These are phyloP conservation scores for Cordyceps javanica DNA, from an alignment of 2,329 filamentous ascomycete species.

Conservation along the genomic window DNA sequence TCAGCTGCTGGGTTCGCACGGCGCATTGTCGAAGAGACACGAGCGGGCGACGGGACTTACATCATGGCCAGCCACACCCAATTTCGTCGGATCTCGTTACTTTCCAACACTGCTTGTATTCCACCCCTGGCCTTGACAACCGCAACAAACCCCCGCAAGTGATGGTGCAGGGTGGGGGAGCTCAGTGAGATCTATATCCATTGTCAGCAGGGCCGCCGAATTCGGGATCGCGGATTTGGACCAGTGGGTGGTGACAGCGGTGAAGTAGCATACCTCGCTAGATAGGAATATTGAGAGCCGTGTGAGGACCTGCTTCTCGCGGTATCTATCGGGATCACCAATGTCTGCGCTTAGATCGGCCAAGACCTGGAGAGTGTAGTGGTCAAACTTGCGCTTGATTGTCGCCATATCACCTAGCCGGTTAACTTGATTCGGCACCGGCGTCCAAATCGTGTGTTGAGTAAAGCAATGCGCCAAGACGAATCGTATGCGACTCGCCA, in stretches of 20 bases:
- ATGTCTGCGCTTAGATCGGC: background rate
- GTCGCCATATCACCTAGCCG: background rate
- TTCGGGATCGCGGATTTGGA: too few species aligned
- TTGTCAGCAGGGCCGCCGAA: too few species aligned
- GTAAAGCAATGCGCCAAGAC: background rate
- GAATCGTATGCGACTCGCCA: background rate
- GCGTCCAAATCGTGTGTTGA: background rate
- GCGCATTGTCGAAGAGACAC: too few species aligned
- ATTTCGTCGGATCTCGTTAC: background rate
- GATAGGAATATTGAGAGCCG: background rate
- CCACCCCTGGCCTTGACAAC: background rate
- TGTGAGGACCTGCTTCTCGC: background rate
- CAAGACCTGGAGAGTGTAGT: background rate
- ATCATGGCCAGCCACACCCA: background rate
- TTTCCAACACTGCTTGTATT: background rate
- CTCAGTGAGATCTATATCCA: background rate
- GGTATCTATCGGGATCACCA: background rate
- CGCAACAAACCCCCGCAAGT: background rate
- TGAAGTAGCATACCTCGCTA: background rate
- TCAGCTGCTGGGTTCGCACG: too few species aligned
- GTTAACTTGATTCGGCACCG: background rate
- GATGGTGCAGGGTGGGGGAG: background rate
- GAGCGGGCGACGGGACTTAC: background rate
- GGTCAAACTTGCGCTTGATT: background rate
- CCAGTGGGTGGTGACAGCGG: too few species aligned